phyloP scores from a whole-genome alignment of 2,329 filamentous ascomycete genomes.

The Epichloe bromicola region DNA sequence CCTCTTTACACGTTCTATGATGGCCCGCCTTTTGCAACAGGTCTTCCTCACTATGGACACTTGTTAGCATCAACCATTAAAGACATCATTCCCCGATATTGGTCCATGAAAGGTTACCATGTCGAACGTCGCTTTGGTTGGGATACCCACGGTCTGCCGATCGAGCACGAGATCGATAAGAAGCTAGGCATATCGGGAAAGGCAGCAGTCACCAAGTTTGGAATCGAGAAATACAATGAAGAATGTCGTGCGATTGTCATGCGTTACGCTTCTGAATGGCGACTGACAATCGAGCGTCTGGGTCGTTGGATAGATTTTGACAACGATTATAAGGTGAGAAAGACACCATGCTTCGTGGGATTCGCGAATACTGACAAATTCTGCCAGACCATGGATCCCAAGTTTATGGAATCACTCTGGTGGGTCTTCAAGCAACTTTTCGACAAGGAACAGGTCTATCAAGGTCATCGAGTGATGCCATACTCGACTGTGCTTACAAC shows the following conservation, averaged over 20 bases:
- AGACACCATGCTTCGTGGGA: neutral
- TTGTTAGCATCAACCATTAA: conserved; percentile 89
- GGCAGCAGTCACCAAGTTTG: conserved; percentile 75
- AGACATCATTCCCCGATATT: conserved; percentile 91
- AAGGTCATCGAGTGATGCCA: conserved; percentile 85
- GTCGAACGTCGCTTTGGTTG: conserved; percentile 89
- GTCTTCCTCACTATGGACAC: conserved; percentile 54
- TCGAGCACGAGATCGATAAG: conserved; percentile 97
- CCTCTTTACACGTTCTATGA: conserved; percentile 92
- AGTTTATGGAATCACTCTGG: conserved; percentile 93
- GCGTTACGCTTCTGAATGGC: conserved; percentile 79
- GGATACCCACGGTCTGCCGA: conserved; percentile 88
- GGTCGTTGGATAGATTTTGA: conserved; percentile 98
- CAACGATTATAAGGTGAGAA: conserved; percentile 75
- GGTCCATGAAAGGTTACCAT: conserved; percentile 92
- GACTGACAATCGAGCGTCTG: conserved; percentile 71
- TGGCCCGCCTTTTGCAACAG: conserved; percentile 69
- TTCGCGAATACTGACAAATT: neutral
- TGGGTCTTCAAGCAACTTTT: conserved; percentile 94
- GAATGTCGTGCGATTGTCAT: conserved; percentile 91
- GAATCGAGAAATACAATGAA: conserved; percentile 79
- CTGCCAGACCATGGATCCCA: conserved; percentile 72
- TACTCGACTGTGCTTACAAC: conserved; percentile 87
- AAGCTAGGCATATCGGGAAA: conserved; percentile 80
- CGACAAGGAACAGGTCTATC: conserved; percentile 81